phyloP scores from a whole-genome alignment of 2,329 filamentous ascomycete species.

The Fusarium sp. region DNA sequence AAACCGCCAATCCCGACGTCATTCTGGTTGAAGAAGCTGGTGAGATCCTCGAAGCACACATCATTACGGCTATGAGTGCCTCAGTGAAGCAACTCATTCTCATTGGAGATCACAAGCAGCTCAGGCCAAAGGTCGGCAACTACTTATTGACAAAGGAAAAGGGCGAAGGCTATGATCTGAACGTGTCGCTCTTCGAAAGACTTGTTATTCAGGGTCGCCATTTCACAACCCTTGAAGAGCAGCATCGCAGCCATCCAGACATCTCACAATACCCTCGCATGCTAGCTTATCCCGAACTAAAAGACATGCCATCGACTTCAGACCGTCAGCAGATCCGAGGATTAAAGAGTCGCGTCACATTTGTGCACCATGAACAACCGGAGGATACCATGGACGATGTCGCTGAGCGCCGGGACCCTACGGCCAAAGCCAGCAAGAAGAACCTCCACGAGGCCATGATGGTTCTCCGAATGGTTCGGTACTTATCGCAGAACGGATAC shows the following conservation, averaged over 20 bases:
- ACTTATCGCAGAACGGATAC: conserved; percentile 77
- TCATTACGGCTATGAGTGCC: conserved; percentile 64
- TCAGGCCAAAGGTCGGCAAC: conserved; percentile 73
- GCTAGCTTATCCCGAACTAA: conserved; percentile 69
- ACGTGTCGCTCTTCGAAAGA: conserved; percentile 75
- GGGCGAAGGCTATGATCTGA: conserved; percentile 72
- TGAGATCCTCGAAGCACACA: conserved; percentile 75
- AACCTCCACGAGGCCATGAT: conserved; percentile 74
- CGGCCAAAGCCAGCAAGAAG: conserved; percentile 60
- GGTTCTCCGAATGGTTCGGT: conserved; percentile 70
- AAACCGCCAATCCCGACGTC: conserved; percentile 63
- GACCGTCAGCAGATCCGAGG: conserved; percentile 61
- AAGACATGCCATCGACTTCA: conserved; percentile 62
- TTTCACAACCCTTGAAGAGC: conserved; percentile 64
- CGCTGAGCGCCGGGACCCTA: conserved; percentile 60
- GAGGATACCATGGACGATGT: conserved; percentile 59
- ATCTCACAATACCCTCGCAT: conserved; percentile 68
- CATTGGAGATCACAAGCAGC: conserved; percentile 79
- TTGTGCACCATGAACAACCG: conserved; percentile 68
- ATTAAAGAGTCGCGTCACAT: conserved; percentile 68
- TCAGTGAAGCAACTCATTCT: conserved; percentile 70
- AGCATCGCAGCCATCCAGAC: conserved; percentile 75
- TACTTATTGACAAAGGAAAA: conserved; percentile 70
- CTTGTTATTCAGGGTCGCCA: conserved; percentile 65
- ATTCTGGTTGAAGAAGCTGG: conserved; percentile 77